Base-by-base conservation (phyloP, 2,329 filamentous ascomycete genomes). In the Colletotrichum sp. region DNA sequence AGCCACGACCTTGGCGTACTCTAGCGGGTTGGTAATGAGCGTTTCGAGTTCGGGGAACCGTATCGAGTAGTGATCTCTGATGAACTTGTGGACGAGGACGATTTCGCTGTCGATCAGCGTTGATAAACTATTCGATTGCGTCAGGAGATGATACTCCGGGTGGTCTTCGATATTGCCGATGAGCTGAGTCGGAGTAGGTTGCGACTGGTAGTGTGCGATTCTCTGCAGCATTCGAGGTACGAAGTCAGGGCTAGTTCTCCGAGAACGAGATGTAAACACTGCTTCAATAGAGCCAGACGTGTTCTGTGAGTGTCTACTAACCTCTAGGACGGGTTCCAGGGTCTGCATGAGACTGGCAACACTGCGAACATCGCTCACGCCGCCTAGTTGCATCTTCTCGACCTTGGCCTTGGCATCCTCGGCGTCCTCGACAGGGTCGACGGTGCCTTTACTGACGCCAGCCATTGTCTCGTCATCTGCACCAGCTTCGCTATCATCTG, bases 21-120 rank as follows among this genome's bases (percentile, higher is more conserved):
- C 95, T 65, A 98, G 89, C 2, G 97, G 95, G 79, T 96, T 98
- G 71, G 94, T 95, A 74, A 99, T 93, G 38, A 99, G 90, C 24
- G 90, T 90, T 83, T 99, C 97, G 54, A 99, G 90, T 83, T 98
- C 96, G 0, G 97, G 96, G 80, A 98, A 99, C 74, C 96, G 92
- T 21, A 94, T 90, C 12, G 96, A 98, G 85, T 99, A 99, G 84
- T 98, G 95, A 80, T 99, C 97, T 80, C 96, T 92, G 73, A 98
- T 95, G 83, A 95, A 97, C 85, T 99, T 99, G 88, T 99, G 97
- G 27, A 98, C 94, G 9, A 97, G 90, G 38, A 94, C 94, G 59
- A 98, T 94, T 83, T 98, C 96, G 81, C 94, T 95, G 78, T 98
- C 96, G 77, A 98, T 98, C 76, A 94, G 93, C 8, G 96, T 97